Evolutionary conservation across 805 yeast genomes (phyloP).

Genomic region (Gaillardinia entomophila): DNA sequence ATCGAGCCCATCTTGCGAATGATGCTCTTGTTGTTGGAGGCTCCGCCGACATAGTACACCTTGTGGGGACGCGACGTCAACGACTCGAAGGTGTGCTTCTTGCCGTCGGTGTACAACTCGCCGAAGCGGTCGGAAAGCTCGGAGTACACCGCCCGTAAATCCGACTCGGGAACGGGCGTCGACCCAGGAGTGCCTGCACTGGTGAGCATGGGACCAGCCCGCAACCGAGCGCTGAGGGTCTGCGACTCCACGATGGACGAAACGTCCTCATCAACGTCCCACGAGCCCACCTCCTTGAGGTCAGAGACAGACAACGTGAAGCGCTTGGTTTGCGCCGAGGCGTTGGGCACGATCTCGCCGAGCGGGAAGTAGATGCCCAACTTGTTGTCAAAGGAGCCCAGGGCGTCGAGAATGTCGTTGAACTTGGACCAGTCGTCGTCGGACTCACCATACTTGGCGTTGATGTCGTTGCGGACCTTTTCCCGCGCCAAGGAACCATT

Average conservation of each 20-base stretch:
- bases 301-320: conserved; percentile 31
- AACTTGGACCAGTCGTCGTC: conserved; percentile 55
- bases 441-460: conserved; percentile 33
- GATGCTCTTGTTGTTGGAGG: conserved; percentile 65
- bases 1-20: conserved; percentile 65
- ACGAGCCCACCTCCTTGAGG: conserved; percentile 19
- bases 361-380: conserved; percentile 82
- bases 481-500: conserved; percentile 89
- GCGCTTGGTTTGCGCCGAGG: conserved; percentile 56
- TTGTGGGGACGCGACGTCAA: conserved; percentile 55
- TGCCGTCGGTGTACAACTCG: conserved; percentile 44
- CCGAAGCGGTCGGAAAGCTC: conserved; percentile 31
- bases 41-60: conserved; percentile 84
- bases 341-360: conserved; percentile 89
- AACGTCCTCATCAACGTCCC: conserved; percentile 57
- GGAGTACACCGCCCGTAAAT: conserved; percentile 15
- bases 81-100: conserved; percentile 37
- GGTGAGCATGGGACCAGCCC: conserved; percentile 74
- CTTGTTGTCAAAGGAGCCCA: conserved; percentile 30
- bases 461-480: conserved; percentile 58
- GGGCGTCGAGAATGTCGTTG: conserved; percentile 44
- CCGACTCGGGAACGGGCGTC: conserved; percentile 1
- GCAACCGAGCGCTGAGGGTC: conserved; percentile 73
- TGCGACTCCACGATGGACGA: conserved; percentile 79
- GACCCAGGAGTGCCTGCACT: conserved; percentile 3